Evolutionary conservation across 2,329 filamentous ascomycete genomes (phyloP).

Genomic region (Capronia americana): DNA sequence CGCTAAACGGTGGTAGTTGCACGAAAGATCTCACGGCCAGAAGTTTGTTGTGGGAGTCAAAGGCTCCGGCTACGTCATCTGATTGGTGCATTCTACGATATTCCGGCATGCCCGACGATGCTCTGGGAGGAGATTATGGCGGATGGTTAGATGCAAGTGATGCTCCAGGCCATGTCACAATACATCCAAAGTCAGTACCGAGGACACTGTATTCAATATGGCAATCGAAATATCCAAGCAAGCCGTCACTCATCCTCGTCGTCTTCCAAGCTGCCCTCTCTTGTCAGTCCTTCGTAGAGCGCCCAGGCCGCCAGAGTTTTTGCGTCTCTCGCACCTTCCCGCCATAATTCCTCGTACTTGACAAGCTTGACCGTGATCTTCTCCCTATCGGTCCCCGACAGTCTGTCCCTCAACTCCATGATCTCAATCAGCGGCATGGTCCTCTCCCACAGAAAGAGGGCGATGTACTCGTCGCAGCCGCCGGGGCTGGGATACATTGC

Average conservation of each 20-base stretch:
- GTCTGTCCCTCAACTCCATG: constrained; percentile 56
- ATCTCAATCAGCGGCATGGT: constrained; percentile 56
- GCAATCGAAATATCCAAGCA: background rate
- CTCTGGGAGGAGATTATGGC: too few species aligned
- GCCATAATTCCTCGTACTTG: constrained; percentile 59
- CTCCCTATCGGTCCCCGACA: constrained; percentile 63
- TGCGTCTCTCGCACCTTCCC: constrained; percentile 59
- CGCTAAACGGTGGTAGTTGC: background rate
- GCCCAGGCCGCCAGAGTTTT: constrained; percentile 63
- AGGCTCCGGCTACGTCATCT: background rate
- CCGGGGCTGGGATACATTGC: constrained; percentile 63
- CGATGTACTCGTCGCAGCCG: constrained; percentile 65
- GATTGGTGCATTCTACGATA: background rate
- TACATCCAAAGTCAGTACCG: background rate
- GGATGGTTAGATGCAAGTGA: background rate
- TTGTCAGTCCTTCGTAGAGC: constrained; percentile 60
- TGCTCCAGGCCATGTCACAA: background rate
- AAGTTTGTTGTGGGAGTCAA: background rate
- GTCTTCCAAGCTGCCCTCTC: constrained; percentile 45
- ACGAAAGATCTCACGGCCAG: background rate
- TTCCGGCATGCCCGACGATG: background rate
- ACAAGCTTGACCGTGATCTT: constrained; percentile 65
- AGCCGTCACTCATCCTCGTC: background rate
- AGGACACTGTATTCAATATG: too few species aligned
- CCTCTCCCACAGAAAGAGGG: constrained; percentile 62